Evolutionary conservation across 345 rosid species (phyloP).

Genomic region (Melaleuca quinquenervia): DNA sequence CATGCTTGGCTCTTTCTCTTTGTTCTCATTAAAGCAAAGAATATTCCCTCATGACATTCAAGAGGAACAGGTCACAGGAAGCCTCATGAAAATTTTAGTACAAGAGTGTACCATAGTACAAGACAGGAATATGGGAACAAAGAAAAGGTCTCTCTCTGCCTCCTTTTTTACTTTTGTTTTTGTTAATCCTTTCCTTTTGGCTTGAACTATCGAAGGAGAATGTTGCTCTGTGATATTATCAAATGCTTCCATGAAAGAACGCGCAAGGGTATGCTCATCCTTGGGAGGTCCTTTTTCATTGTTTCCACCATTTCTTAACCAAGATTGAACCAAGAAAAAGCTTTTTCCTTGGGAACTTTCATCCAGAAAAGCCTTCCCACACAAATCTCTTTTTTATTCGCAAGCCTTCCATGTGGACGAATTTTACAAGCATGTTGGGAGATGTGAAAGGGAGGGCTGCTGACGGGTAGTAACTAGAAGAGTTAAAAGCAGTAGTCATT

Average conservation of each 20-base stretch:
- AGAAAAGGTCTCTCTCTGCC: background rate
- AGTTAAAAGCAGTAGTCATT: slow-evolving; percentile 9
- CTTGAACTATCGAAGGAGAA: background rate
- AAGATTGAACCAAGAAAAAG: background rate
- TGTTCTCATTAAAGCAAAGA: background rate
- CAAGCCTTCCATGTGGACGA: background rate
- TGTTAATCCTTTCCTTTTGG: background rate
- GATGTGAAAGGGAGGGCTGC: background rate
- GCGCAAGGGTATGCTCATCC: background rate
- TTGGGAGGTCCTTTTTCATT: background rate
- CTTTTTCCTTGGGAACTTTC: background rate
- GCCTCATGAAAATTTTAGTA: background rate
- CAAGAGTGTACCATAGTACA: background rate
- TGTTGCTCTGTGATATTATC: background rate
- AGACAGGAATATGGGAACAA: background rate
- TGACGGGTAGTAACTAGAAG: background rate
- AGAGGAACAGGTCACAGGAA: background rate
- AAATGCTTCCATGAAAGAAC: background rate
- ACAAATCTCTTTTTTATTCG: background rate
- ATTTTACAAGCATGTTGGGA: background rate
- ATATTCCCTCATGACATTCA: background rate
- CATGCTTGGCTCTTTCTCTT: background rate
- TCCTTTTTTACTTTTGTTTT: background rate
- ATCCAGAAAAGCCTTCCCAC: background rate
- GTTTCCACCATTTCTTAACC: background rate